These are phyloP conservation scores for Cutaneotrichosporon sp. DNA, from an alignment of 1,284 basidiomycete genomes.

Conservation along the genomic window DNA sequence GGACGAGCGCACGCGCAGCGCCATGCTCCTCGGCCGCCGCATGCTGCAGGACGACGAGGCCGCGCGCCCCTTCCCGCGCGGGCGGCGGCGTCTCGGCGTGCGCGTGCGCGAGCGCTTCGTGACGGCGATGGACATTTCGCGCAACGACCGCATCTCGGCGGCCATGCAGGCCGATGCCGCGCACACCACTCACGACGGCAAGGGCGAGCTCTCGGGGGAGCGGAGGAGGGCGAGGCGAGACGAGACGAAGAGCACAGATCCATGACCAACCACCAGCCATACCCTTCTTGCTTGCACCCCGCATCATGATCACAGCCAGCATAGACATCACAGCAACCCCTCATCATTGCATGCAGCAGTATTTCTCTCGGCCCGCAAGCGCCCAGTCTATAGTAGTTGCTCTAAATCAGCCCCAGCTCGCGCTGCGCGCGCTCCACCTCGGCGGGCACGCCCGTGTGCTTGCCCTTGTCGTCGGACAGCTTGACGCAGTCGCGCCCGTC, in stretches of 20 bases:
- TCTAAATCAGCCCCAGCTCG: constrained; percentile 34
- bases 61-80: constrained; percentile 8
- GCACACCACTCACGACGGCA: background rate
- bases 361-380: background rate
- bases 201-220: background rate
- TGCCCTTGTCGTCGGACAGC: constrained; percentile 84
- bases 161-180: background rate
- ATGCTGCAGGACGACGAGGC: constrained; percentile 20
- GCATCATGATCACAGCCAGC: constrained; percentile 1
- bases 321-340: constrained; percentile 2
- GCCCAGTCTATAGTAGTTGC: background rate
- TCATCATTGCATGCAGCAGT: constrained; percentile 2
- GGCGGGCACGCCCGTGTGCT: constrained; percentile 55
- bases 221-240: background rate
- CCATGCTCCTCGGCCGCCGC: constrained; percentile 11
- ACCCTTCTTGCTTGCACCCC: background rate
- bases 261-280: background rate
- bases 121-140: constrained; percentile 1
- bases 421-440: constrained; percentile 46
- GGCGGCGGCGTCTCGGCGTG: constrained; percentile 4
- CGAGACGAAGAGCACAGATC: background rate
- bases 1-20: constrained; percentile 10
- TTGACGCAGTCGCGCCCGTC: constrained; percentile 72
- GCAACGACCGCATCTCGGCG: background rate
- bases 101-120: background rate